Conservation (phyloP, 2,329 filamentous ascomycete species). For the Ceratocystis harringtonii region DNA sequence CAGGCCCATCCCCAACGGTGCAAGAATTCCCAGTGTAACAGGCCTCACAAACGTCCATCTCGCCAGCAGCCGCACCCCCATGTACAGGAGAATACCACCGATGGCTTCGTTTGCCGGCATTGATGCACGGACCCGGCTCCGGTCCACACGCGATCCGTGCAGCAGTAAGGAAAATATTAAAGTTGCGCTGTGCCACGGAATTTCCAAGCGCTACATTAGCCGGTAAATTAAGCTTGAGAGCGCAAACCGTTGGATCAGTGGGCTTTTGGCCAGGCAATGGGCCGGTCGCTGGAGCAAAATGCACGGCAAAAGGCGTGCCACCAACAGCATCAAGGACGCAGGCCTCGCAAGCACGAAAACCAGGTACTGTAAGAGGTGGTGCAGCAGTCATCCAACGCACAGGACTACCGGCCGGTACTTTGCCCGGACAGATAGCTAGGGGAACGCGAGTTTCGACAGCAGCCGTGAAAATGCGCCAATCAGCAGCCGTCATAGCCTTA, state of each 20-base stretch:
- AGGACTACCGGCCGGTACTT: not conserved
- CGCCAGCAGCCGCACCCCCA: constrained; percentile 18
- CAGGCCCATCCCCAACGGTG: constrained; percentile 20
- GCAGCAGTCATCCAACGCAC: constrained; percentile 16
- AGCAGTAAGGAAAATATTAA: constrained; percentile 22
- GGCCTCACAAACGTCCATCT: constrained; percentile 24
- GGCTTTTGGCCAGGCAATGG: not conserved
- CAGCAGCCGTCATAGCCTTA: constrained; percentile 19
- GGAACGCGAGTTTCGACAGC: constrained; percentile 6
- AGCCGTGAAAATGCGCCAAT: constrained; percentile 24
- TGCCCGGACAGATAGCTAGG: constrained; percentile 1
- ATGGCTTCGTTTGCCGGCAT: constrained; percentile 22
- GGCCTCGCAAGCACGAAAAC: constrained; percentile 24
- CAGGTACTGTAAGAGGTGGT: constrained; percentile 19
- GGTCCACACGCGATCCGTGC: constrained; percentile 20
- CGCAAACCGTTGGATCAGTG: constrained; percentile 18
- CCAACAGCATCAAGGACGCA: constrained; percentile 26
- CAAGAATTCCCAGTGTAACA: constrained; percentile 24
- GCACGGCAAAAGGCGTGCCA: constrained; percentile 21
- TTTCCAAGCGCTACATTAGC: constrained; percentile 21
- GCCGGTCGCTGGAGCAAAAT: constrained; percentile 21
- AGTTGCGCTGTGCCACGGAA: constrained; percentile 21
- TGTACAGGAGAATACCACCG: constrained; percentile 25
- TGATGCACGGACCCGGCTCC: constrained; percentile 23
- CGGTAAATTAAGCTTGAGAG: constrained; percentile 20